Base-by-base conservation (phyloP, 495 filamentous ascomycete species). In the Xylaria venustula region DNA sequence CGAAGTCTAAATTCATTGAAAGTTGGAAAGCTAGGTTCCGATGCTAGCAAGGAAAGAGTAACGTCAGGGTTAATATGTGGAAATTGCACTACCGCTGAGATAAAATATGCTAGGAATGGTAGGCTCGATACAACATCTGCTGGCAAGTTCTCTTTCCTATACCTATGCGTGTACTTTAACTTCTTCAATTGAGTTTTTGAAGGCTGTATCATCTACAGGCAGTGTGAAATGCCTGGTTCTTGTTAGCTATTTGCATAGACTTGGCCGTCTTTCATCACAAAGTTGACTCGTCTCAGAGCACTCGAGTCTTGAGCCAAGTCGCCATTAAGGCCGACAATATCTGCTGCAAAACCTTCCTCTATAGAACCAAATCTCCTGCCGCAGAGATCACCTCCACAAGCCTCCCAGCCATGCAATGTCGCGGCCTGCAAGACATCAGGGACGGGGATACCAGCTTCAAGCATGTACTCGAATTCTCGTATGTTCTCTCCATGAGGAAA, bases 261-360 rank as follows among this genome's bases (percentile, higher is more conserved):
- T 49, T 55, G 65, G 1, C 71, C 79, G 54, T 82, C 79, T 58
- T 82, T 82, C 80, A 83, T 82, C 17, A 82, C 80, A 62, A 81
- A 82, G 48, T 65, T 68, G 28, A 82, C 78, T 54, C 73, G 77
- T 53, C 80, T 70, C 34, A 83, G 55, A 20, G 77, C 77, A 32
- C 65, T 62, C 0, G 53, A 25, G 23, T 81, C 76, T 25, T 62
- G 41, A 25, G 69, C 65, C 15, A 75, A 72, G 37, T 77, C 71
- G 0, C 73, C 66, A 5, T 75, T 73, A 19, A 79, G 49, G 7
- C 75, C 78, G 46, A 83, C 72, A 6, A 85, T 71, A 71, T 84
- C 82, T 5, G 81, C 82, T 7, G 74, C 65, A 44, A 68, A 75
- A 0, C 81, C 80, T 50, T 72, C 62, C 47, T 75, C 76, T 37